A percentile compares a stretch with the other conserved stretches of the same genome.
phyloP scores from a whole-genome alignment of 1,139 yeast species.

The Suhomyces taliae region DNA sequence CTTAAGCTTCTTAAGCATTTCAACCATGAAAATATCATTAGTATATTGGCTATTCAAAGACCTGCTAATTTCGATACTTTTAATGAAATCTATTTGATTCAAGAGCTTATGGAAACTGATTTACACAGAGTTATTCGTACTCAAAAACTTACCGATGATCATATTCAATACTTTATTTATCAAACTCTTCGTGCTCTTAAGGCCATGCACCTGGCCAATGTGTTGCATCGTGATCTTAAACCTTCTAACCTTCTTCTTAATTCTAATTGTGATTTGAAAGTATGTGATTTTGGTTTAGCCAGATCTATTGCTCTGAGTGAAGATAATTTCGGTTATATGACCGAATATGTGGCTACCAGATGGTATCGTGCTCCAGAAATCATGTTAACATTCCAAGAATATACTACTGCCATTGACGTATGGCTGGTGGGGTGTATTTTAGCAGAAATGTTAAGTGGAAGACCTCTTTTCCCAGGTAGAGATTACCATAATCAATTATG shows the following conservation, averaged over 20 bases:
- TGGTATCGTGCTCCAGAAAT: conserved; percentile 99
- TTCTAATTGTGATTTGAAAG: conserved; percentile 89
- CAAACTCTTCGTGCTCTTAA: conserved; percentile 89
- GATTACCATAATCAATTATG: conserved; percentile 91
- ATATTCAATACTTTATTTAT: conserved; percentile 88
- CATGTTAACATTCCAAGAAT: conserved; percentile 90
- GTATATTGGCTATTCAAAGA: conserved; percentile 86
- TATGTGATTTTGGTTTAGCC: conserved; percentile 95
- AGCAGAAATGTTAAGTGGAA: conserved; percentile 86
- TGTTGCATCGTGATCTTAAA: conserved; percentile 88
- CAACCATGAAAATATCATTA: conserved; percentile 87
- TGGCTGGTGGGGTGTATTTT: conserved; percentile 97
- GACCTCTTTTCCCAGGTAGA: conserved; percentile 91
- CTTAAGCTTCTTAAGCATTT: conserved; percentile 85
- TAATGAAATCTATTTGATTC: conserved; percentile 86
- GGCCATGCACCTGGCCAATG: conserved; percentile 87
- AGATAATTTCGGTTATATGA: conserved; percentile 73
- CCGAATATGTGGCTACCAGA: conserved; percentile 96
- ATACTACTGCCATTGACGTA: conserved; percentile 91
- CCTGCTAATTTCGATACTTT: conserved; percentile 76
- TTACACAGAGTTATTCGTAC: conserved; percentile 87
- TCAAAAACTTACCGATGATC: conserved; percentile 84
- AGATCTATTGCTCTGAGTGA: conserved; percentile 52
- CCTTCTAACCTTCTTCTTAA: conserved; percentile 86
- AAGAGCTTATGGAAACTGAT: conserved; percentile 96